Evolutionary conservation across 306 rosid genomes (phyloP).

Genomic region (Rosa chinensis): DNA sequence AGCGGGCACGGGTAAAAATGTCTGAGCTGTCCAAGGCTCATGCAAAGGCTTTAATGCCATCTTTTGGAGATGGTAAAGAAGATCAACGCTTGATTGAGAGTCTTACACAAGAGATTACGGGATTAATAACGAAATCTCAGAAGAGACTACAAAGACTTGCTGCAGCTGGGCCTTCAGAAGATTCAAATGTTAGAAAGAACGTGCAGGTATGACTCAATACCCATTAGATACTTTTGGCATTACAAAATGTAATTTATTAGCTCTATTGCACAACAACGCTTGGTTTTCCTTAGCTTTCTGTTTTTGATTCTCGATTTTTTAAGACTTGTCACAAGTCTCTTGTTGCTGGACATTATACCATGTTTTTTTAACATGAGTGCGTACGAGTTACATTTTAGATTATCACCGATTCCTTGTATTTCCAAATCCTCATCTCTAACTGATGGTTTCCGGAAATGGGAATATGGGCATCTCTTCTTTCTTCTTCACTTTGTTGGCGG

Average conservation of each 20-base stretch:
- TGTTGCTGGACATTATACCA: neutral
- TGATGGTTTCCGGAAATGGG: neutral
- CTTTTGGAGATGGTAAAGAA: conserved; percentile 93
- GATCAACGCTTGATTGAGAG: conserved; percentile 81
- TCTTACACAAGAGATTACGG: conserved; percentile 80
- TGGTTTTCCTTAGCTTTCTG: neutral
- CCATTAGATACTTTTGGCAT: conserved; percentile 3
- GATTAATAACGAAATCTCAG: conserved; percentile 80
- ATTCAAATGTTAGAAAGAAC: conserved; percentile 88
- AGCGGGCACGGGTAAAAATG: conserved; percentile 82
- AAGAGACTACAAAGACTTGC: conserved; percentile 72
- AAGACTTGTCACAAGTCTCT: neutral
- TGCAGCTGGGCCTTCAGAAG: conserved; percentile 89
- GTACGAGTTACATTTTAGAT: neutral
- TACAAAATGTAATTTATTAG: conserved; percentile 12
- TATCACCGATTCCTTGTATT: neutral
- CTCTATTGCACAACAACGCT: conserved; percentile 1
- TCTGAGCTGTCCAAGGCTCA: conserved; percentile 85
- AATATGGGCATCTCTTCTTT: neutral
- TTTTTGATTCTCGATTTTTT: neutral
- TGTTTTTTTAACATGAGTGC: neutral
- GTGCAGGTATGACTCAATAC: conserved; percentile 68
- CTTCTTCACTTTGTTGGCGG: neutral
- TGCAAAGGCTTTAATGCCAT: conserved; percentile 92
- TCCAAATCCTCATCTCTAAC: neutral